Percentiles rank a stretch among this genome's conserved stretches.
Conservation (phyloP, 73 alveolate species). For the Stentor roeselii region DNA sequence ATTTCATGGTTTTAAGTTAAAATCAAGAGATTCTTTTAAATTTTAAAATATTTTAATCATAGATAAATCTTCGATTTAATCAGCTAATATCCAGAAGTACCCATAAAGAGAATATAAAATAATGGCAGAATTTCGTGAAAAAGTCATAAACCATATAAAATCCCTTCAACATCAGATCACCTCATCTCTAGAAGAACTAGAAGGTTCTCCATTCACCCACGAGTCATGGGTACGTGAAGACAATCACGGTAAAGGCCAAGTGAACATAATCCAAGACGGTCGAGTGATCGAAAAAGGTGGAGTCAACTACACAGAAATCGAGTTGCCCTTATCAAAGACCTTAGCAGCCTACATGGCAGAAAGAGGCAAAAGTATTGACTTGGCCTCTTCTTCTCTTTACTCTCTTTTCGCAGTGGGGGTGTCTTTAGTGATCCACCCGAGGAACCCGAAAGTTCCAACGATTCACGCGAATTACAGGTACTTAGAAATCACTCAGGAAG, state of each 20-base stretch:
- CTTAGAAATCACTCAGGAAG: constrained; percentile 41
- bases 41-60: too few species aligned
- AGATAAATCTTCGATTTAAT: too few species aligned
- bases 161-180: constrained; percentile 3
- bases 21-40: too few species aligned
- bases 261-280: constrained; percentile 32
- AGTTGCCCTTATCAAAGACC: constrained; percentile 19
- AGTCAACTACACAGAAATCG: constrained; percentile 31
- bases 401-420: constrained; percentile 67
- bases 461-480: constrained; percentile 79
- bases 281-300: constrained; percentile 55
- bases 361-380: constrained; percentile 27
- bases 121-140: constrained; percentile 24
- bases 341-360: constrained; percentile 30
- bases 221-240: constrained; percentile 31
- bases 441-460: constrained; percentile 77
- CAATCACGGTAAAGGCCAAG: constrained; percentile 31
- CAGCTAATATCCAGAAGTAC: too few species aligned
- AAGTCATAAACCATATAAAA: not conserved
- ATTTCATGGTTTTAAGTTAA: too few species aligned
- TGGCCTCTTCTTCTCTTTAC: not conserved
- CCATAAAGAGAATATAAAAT: not conserved
- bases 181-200: constrained; percentile 17
- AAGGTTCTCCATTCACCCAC: constrained; percentile 23
- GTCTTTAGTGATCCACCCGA: constrained; percentile 75